These are phyloP conservation scores for Nadsonia commutata DNA, from an alignment of 1,139 yeast species.

Conservation along the genomic window DNA sequence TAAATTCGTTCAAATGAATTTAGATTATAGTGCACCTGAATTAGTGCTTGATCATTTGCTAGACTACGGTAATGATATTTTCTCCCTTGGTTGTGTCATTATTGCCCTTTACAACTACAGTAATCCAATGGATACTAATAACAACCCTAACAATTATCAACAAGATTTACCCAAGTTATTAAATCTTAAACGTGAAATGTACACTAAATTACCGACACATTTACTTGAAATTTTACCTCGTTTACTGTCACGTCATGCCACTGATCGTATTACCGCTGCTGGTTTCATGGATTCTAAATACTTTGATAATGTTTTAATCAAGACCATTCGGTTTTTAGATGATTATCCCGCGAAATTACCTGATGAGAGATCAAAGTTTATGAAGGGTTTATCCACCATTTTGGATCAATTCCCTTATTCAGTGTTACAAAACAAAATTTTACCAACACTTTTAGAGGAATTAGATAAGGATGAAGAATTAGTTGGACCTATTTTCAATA, in stretches of 20 bases:
- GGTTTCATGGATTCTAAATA: slow-evolving; percentile 42
- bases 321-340: slow-evolving; percentile 71
- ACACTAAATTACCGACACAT: slow-evolving; percentile 20
- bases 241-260: slow-evolving; percentile 28
- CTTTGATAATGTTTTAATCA: slow-evolving; percentile 70
- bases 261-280: slow-evolving; percentile 29
- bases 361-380: slow-evolving; percentile 54
- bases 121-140: slow-evolving; percentile 25
- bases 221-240: slow-evolving; percentile 25
- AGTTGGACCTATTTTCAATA: slow-evolving; percentile 39
- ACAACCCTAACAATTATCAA: slow-evolving; percentile 22
- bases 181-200: slow-evolving; percentile 22
- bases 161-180: slow-evolving; percentile 15
- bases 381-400: slow-evolving; percentile 47
- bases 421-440: slow-evolving; percentile 54
- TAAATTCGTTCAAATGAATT: slow-evolving; percentile 48
- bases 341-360: slow-evolving; percentile 64
- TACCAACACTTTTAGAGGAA: slow-evolving; percentile 50
- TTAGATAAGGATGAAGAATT: slow-evolving; percentile 33
- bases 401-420: slow-evolving; percentile 57
- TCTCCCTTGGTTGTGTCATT: slow-evolving; percentile 66
- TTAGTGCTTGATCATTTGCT: slow-evolving; percentile 44
- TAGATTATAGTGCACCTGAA: slow-evolving; percentile 70
- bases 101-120: slow-evolving; percentile 39
- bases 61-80: slow-evolving; percentile 62